Percentiles rank a stretch among this genome's conserved stretches.
Evolutionary conservation across 768 basidiomycete genomes (phyloP).

Genomic region (Pisolithus microcarpus): DNA sequence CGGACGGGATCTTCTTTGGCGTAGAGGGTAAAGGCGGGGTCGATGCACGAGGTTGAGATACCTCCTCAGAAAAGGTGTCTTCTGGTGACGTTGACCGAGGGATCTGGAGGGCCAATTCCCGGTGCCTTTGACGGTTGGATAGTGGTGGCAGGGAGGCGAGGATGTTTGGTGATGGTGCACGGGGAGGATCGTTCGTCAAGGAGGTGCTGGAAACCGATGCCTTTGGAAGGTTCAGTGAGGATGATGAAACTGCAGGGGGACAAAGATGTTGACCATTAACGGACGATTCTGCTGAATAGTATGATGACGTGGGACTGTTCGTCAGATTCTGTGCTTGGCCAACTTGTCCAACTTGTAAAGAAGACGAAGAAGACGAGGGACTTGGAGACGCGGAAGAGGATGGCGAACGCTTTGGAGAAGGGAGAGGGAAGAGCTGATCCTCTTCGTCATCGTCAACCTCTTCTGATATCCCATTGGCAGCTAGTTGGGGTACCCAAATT

Average conservation of each 20-base stretch:
- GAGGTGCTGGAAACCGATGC: constrained; percentile 9
- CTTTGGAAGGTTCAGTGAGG: constrained; percentile 19
- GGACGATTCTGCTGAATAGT: constrained; percentile 11
- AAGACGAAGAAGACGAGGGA: constrained; percentile 24
- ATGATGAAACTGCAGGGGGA: constrained; percentile 20
- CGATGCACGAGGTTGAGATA: neutral
- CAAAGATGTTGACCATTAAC: constrained; percentile 9
- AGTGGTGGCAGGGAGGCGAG: constrained; percentile 18
- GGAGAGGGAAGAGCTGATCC: constrained; percentile 50
- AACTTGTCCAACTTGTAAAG: constrained; percentile 8
- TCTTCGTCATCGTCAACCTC: constrained; percentile 49
- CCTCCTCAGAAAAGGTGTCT: neutral
- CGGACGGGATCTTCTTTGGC: neutral
- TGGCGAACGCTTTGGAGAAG: constrained; percentile 51
- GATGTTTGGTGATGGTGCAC: constrained; percentile 17
- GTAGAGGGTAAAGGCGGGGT: constrained; percentile 4
- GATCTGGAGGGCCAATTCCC: constrained; percentile 6
- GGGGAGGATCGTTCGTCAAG: constrained; percentile 3
- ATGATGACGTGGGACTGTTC: constrained; percentile 12
- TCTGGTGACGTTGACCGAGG: neutral
- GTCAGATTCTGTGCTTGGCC: neutral
- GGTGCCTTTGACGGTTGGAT: constrained; percentile 13
- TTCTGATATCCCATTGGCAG: constrained; percentile 24
- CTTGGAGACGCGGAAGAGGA: constrained; percentile 33
- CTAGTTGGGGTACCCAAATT: constrained; percentile 2